phyloP scores from a whole-genome alignment of 768 basidiomycete genomes.

The Suillus subluteus region DNA sequence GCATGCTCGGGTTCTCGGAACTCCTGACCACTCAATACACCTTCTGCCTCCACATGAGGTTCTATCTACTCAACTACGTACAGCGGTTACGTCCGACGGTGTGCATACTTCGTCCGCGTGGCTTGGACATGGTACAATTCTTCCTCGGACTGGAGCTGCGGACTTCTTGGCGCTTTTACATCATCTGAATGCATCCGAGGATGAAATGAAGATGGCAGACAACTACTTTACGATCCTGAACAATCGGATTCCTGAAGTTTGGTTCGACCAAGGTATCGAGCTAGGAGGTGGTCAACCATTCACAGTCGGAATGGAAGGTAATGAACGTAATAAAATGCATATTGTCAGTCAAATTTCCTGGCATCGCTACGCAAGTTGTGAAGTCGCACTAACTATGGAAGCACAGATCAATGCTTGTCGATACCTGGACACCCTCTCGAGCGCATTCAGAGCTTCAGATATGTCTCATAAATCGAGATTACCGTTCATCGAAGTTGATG shows the following conservation, averaged over 20 bases:
- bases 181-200: constrained; percentile 45
- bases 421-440: constrained; percentile 44
- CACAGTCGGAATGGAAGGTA: constrained; percentile 60
- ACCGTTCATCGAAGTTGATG: constrained; percentile 4
- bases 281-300: constrained; percentile 65
- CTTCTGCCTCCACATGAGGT: constrained; percentile 66
- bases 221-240: constrained; percentile 67
- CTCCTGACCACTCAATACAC: constrained; percentile 42
- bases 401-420: constrained; percentile 48
- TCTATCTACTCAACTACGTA: constrained; percentile 55
- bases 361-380: constrained; percentile 7
- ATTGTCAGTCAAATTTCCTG: constrained; percentile 48
- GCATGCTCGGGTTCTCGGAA: constrained; percentile 40
- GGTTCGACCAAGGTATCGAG: constrained; percentile 67
- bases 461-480: background rate
- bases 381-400: background rate
- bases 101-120: constrained; percentile 65
- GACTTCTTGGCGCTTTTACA: constrained; percentile 54
- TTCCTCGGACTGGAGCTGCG: constrained; percentile 45
- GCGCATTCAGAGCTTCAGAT: background rate
- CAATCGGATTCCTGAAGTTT: constrained; percentile 59
- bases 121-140: constrained; percentile 66
- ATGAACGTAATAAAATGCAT: constrained; percentile 57
- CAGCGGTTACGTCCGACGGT: constrained; percentile 37
- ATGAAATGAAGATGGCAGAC: constrained; percentile 67